Conservation (phyloP, 1,139 yeast genomes). For the Suhomyces terraborum region DNA sequence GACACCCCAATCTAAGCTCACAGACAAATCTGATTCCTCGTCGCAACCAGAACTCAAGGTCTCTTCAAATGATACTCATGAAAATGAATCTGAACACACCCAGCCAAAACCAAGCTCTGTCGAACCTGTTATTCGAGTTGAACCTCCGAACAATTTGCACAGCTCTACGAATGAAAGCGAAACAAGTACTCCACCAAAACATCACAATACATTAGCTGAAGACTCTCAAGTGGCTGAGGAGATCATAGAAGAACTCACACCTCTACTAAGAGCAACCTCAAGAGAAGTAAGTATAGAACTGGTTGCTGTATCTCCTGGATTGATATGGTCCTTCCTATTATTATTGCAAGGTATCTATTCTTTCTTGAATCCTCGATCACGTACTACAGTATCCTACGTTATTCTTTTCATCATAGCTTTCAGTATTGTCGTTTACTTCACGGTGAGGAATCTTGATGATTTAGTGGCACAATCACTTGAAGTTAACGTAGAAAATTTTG, state of each 20-base stretch:
- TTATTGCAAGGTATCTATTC: background rate
- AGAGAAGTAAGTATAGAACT: background rate
- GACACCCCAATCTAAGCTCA: too few species aligned
- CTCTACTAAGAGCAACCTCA: conserved; percentile 7
- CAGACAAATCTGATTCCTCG: too few species aligned
- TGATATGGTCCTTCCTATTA: background rate
- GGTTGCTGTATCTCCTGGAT: conserved; percentile 1
- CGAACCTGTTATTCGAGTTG: too few species aligned
- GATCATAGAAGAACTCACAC: conserved; percentile 11
- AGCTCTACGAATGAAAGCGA: background rate
- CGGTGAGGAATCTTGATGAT: conserved; percentile 19
- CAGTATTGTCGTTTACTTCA: conserved; percentile 21
- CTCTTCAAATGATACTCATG: too few species aligned
- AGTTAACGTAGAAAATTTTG: conserved; percentile 22
- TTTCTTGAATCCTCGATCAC: conserved; percentile 18
- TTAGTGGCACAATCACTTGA: conserved; percentile 23
- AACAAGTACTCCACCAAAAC: background rate
- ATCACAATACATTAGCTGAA: background rate
- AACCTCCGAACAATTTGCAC: background rate
- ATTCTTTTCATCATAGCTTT: conserved; percentile 20
- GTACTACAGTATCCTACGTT: conserved; percentile 18
- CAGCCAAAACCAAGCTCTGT: too few species aligned
- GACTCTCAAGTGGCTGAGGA: conserved; percentile 6
- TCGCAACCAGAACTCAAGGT: too few species aligned
- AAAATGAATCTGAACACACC: too few species aligned